phyloP scores from a whole-genome alignment of 2,329 filamentous ascomycete species.

The Amesomyces nigricolor region DNA sequence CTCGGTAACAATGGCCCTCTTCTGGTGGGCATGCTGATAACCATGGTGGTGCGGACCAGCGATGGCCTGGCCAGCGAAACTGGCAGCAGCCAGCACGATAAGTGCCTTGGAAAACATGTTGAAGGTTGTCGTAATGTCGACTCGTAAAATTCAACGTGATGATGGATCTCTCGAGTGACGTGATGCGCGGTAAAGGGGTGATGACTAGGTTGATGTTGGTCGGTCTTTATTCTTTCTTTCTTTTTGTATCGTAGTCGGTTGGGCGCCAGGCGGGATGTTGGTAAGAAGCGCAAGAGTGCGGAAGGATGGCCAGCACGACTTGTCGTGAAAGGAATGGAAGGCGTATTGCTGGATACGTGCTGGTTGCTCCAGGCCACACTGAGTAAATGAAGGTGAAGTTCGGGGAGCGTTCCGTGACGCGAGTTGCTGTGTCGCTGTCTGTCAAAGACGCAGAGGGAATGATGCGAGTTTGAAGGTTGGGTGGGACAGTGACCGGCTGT shows the following conservation, averaged over 20 bases:
- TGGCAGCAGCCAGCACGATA: slow-evolving; percentile 39
- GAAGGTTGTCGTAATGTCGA: slow-evolving; percentile 16
- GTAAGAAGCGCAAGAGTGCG: slow-evolving; percentile 15
- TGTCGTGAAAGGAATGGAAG: slow-evolving; percentile 23
- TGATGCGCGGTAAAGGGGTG: not conserved
- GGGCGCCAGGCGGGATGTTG: not conserved
- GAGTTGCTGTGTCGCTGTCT: slow-evolving; percentile 35
- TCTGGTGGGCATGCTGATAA: slow-evolving; percentile 33
- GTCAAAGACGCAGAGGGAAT: slow-evolving; percentile 48
- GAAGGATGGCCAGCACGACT: slow-evolving; percentile 23
- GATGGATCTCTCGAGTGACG: not conserved
- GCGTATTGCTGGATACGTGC: slow-evolving; percentile 15
- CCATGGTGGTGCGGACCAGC: slow-evolving; percentile 41
- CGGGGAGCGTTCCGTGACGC: slow-evolving; percentile 14
- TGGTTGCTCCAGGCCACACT: slow-evolving; percentile 10
- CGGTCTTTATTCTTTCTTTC: not conserved
- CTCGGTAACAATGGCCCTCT: slow-evolving; percentile 32
- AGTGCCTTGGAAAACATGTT: slow-evolving; percentile 40
- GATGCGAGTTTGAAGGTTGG: slow-evolving; percentile 30
- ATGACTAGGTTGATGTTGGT: slow-evolving; percentile 4
- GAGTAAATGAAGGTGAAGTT: slow-evolving; percentile 20
- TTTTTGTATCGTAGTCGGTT: not conserved
- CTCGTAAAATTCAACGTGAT: not conserved
- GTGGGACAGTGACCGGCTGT: slow-evolving; percentile 19
- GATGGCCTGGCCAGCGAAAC: slow-evolving; percentile 40